A percentile compares a stretch with the other conserved stretches of the same genome.
phyloP scores from a whole-genome alignment of 768 basidiomycete genomes.

The Mycena sanguinolenta region DNA sequence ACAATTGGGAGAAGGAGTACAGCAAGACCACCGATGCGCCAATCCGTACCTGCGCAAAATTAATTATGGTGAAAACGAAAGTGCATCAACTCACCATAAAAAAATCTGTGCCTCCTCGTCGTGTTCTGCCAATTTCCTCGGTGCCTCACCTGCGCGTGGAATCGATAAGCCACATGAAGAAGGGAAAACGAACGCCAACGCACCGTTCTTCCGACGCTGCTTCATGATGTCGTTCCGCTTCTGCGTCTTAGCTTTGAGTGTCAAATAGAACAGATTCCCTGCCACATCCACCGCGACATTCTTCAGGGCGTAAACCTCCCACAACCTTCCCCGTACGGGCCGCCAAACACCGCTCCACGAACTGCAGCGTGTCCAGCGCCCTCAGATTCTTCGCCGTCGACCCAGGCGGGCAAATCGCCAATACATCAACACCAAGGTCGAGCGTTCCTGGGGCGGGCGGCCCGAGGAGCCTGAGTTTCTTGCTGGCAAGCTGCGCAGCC shows the following conservation, averaged over 20 bases:
- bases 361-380: slow-evolving; percentile 46
- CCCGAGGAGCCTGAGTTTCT: slow-evolving; percentile 20
- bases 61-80: neutral
- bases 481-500: slow-evolving; percentile 10
- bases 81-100: slow-evolving; percentile 10
- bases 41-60: slow-evolving; percentile 18
- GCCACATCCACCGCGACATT: slow-evolving; percentile 41
- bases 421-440: slow-evolving; percentile 42
- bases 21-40: slow-evolving; percentile 20
- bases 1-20: too few relatives aligned
- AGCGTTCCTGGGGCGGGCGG: slow-evolving; percentile 22
- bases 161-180: neutral
- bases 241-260: slow-evolving; percentile 48
- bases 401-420: slow-evolving; percentile 45
- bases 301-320: slow-evolving; percentile 39
- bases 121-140: slow-evolving; percentile 2
- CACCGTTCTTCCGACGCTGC: slow-evolving; percentile 50
- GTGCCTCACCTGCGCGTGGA: slow-evolving; percentile 16
- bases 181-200: slow-evolving; percentile 15
- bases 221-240: slow-evolving; percentile 50
- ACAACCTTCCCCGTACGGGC: too few relatives aligned
- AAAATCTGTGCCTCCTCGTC: slow-evolving; percentile 35
- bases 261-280: slow-evolving; percentile 44
- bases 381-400: slow-evolving; percentile 46
- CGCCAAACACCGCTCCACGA: slow-evolving; percentile 45